These are phyloP conservation scores for Pichia sp. DNA, from an alignment of 1,139 yeast species.

Conservation along the genomic window DNA sequence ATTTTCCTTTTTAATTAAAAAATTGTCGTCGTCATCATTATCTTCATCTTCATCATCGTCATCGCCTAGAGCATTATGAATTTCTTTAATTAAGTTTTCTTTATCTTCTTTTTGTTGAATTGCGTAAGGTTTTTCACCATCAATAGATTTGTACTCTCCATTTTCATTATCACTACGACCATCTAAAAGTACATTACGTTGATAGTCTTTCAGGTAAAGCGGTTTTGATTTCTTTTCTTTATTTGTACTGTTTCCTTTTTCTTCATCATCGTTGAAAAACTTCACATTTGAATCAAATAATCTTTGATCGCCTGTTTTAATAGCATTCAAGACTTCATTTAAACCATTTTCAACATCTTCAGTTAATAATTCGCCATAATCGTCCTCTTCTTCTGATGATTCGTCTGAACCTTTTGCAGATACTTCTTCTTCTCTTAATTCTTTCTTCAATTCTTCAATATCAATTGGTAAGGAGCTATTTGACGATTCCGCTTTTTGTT, in stretches of 20 bases:
- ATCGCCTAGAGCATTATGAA: constrained; percentile 56
- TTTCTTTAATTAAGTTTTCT: constrained; percentile 63
- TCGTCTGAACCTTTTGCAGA: constrained; percentile 34
- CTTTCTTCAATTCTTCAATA: constrained; percentile 23
- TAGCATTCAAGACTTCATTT: constrained; percentile 60
- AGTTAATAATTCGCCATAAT: constrained; percentile 80
- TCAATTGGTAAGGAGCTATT: constrained; percentile 22
- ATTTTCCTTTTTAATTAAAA: constrained; percentile 50
- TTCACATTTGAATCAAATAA: constrained; percentile 59
- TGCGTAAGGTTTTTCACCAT: constrained; percentile 53
- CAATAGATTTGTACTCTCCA: constrained; percentile 36
- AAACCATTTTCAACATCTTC: constrained; percentile 81
- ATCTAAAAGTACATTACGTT: constrained; percentile 67
- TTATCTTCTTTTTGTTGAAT: constrained; percentile 74
- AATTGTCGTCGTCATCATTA: constrained; percentile 48
- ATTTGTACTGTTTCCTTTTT: constrained; percentile 39
- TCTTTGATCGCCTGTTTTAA: constrained; percentile 57
- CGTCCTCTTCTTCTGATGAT: constrained; percentile 74
- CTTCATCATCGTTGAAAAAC: constrained; percentile 58
- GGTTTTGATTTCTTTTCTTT: constrained; percentile 56
- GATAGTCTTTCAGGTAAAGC: constrained; percentile 84
- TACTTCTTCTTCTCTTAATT: constrained; percentile 17
- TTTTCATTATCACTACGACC: constrained; percentile 55
- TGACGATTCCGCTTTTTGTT: constrained; percentile 26
- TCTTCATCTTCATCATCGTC: constrained; percentile 44